A percentile compares a stretch with the other conserved stretches of the same genome.
phyloP scores from a whole-genome alignment of 2,329 filamentous ascomycete genomes.

The Trichoderma cornu-damae region DNA sequence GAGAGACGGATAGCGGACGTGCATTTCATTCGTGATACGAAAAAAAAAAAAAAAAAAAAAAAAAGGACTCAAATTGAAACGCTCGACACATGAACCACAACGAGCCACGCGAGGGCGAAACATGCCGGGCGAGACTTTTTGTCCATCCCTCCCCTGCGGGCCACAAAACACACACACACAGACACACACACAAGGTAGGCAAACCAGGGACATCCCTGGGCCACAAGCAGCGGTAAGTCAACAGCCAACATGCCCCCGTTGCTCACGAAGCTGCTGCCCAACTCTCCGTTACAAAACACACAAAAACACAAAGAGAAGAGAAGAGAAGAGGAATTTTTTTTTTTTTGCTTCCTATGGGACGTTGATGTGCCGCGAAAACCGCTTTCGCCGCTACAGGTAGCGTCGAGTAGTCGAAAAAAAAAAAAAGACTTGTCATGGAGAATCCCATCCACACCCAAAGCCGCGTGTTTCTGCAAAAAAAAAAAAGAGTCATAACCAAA shows the following conservation, averaged over 20 bases:
- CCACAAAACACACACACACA: no score
- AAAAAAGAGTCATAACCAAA: not conserved
- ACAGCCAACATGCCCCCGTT: conserved; percentile 3
- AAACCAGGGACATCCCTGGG: conserved; percentile 5
- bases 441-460: not conserved
- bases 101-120: not conserved
- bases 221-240: no score
- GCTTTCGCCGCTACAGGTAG: conserved; percentile 4
- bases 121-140: conserved; percentile 8
- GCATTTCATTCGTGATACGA: conserved; percentile 3
- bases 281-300: not conserved
- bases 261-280: not conserved
- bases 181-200: no score
- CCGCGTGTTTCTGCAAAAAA: not conserved
- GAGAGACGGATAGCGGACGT: not conserved
- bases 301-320: not conserved
- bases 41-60: no score
- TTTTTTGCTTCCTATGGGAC: not conserved
- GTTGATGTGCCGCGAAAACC: conserved; percentile 2
- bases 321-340: no score
- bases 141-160: not conserved
- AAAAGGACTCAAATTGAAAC: conserved; percentile 15
- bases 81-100: not conserved
- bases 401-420: conserved; percentile 10
- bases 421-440: no score